Conservation (phyloP, 2,329 filamentous ascomycete species). For the Ceratocystis lukuohia region DNA sequence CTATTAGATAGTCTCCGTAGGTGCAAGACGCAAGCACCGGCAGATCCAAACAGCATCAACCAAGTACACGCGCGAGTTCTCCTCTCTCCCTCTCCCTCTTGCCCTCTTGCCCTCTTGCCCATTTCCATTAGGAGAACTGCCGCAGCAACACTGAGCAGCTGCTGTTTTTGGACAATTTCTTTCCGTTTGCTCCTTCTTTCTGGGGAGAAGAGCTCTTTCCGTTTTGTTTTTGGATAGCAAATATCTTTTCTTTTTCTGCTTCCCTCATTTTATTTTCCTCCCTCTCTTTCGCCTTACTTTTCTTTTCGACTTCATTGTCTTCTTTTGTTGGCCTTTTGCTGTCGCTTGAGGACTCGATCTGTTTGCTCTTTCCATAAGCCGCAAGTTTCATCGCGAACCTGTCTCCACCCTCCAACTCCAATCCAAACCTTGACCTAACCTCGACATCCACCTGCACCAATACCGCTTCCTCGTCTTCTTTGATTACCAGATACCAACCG, state of each 20-base stretch:
- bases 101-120: too few species aligned
- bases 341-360: background rate
- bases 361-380: background rate
- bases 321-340: background rate
- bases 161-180: background rate
- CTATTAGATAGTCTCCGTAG: too few species aligned
- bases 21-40: too few species aligned
- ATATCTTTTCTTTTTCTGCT: background rate
- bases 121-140: too few species aligned
- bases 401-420: background rate
- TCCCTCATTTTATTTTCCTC: background rate
- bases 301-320: background rate
- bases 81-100: too few species aligned
- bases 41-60: too few species aligned
- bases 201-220: background rate
- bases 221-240: background rate
- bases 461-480: background rate
- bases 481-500: background rate
- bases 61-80: too few species aligned
- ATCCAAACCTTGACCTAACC: background rate
- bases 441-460: background rate
- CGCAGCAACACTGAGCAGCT: background rate
- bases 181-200: background rate
- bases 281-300: background rate
- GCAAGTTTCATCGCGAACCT: background rate